Evolutionary conservation across 2,329 filamentous ascomycete species (phyloP), one percentile per base, ranked within the genome.

Genomic region (Neonectria sp.): DNA sequence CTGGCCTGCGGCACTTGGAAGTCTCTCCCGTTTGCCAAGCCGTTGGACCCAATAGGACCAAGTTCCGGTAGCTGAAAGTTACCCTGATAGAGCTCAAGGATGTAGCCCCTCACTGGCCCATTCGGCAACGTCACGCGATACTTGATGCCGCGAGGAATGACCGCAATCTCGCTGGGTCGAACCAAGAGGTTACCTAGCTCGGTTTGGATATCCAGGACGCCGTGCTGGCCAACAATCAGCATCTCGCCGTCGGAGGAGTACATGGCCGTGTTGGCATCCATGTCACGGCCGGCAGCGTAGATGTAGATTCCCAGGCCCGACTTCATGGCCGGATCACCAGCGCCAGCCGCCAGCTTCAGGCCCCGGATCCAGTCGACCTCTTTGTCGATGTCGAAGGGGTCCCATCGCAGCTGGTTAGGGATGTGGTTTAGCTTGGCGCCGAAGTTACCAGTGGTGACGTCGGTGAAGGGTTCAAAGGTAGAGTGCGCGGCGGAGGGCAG

Each of bases 201-300:
- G 0, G 93, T 95, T 74, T 91, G 88, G 63, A 95, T 92, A 73
- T 95, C 92, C 46, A 95, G 82, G 6, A 86, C 86, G 0, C 93
- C 93, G 65, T 93, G 88, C 76, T 95, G 93, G 4, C 91, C 86
- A 4, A 95, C 92, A 68, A 95, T 90, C 43, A 95, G 81, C 75
- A 94, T 88, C 78, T 95, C 93, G 8, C 93, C 93, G 75, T 95
- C 93, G 0, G 94, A 92, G 4, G 92, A 95, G 84, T 95, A 97
- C 80, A 95, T 95, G 0, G 93, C 93, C 57, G 91, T 86, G 25
- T 88, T 87, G 11, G 85, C 82, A 51, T 86, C 85, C 95, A 97
- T 97, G 76, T 91, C 90, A 75, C 88, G 90, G 11, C 92, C 93
- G 0, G 92, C 93, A 1, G 92, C 91, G 76, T 93, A 97, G 61